phyloP scores from a whole-genome alignment of 306 rosid species.

The Acmispon strigosus region DNA sequence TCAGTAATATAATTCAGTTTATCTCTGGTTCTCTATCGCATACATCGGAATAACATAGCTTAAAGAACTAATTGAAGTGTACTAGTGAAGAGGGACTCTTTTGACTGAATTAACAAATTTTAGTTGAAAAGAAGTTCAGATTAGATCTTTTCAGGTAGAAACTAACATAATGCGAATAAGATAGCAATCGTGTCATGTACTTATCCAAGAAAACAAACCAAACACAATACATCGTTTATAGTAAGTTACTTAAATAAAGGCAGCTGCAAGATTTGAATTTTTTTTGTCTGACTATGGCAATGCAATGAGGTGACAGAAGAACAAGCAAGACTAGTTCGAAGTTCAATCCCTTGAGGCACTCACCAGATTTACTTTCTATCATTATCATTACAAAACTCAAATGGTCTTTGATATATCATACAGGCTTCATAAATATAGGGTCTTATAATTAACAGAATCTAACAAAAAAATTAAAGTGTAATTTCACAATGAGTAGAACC shows the following conservation, averaged over 20 bases:
- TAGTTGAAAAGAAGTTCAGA: not conserved
- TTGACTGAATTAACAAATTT: not conserved
- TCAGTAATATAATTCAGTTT: no score
- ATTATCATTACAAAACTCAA: not conserved
- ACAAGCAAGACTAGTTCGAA: not conserved
- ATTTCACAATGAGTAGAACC: not conserved
- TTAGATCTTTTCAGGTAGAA: not conserved
- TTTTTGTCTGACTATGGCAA: not conserved
- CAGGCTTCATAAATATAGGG: not conserved
- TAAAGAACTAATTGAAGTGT: conserved; percentile 13
- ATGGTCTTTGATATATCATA: not conserved
- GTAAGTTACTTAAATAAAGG: no score
- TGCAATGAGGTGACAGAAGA: not conserved
- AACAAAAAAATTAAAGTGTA: not conserved
- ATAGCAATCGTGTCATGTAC: not conserved
- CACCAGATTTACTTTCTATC: no score
- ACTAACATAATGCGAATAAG: not conserved
- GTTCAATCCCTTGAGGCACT: not conserved
- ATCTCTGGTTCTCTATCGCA: no score
- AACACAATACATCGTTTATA: not conserved
- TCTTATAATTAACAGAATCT: not conserved
- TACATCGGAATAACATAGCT: not conserved
- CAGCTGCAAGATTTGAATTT: not conserved
- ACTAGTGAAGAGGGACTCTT: not conserved
- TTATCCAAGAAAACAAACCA: not conserved